These are phyloP conservation scores for Colletotrichum sp. DNA, from an alignment of 2,329 filamentous ascomycete genomes.

Conservation along the genomic window DNA sequence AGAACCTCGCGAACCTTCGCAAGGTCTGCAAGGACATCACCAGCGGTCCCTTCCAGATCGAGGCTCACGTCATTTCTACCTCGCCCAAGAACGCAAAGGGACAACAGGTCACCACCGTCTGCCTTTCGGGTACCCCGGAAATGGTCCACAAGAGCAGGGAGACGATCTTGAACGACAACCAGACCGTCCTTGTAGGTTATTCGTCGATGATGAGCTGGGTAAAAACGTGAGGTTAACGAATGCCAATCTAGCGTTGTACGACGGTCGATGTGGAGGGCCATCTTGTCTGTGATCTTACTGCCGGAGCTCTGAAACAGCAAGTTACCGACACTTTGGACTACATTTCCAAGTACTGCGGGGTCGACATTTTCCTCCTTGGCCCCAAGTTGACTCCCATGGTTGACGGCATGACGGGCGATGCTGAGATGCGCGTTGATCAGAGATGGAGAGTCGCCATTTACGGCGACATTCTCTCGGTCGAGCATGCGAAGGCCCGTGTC, in stretches of 20 bases:
- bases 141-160: conserved; percentile 88
- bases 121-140: conserved; percentile 86
- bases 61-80: conserved; percentile 83
- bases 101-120: conserved; percentile 81
- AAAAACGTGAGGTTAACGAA: conserved; percentile 21
- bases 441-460: conserved; percentile 93
- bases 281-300: conserved; percentile 77
- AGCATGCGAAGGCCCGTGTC: conserved; percentile 95
- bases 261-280: conserved; percentile 93
- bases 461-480: conserved; percentile 91
- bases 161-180: conserved; percentile 88
- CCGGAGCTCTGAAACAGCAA: conserved; percentile 68
- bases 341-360: conserved; percentile 86
- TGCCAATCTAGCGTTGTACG: conserved; percentile 77
- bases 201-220: not conserved
- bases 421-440: conserved; percentile 84
- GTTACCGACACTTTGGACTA: conserved; percentile 87
- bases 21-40: conserved; percentile 84
- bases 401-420: conserved; percentile 75
- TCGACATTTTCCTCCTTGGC: conserved; percentile 94
- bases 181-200: conserved; percentile 81
- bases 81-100: conserved; percentile 75
- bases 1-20: conserved; percentile 81
- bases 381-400: conserved; percentile 85
- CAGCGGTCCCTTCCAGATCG: conserved; percentile 70